These are phyloP conservation scores for Candida sithepensis DNA, from an alignment of 805 yeast species.

Conservation along the genomic window DNA sequence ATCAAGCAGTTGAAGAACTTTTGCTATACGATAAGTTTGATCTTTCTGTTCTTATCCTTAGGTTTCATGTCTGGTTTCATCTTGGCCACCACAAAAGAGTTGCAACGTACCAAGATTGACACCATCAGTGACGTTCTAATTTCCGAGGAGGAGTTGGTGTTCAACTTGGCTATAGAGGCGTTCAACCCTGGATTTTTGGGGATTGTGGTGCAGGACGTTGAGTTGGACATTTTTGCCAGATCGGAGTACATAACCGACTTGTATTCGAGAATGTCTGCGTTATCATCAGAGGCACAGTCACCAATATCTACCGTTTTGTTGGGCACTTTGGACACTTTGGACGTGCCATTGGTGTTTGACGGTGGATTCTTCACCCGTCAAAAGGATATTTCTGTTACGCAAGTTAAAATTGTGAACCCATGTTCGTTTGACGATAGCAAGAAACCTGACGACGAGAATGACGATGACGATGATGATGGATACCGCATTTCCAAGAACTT, in stretches of 20 bases:
- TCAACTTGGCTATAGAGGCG: slow-evolving; percentile 74
- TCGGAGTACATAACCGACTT: slow-evolving; percentile 42
- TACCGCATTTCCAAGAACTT: not conserved
- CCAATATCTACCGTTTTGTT: slow-evolving; percentile 55
- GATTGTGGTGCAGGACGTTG: slow-evolving; percentile 59
- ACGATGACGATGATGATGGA: slow-evolving; percentile 7
- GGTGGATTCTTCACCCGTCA: slow-evolving; percentile 75
- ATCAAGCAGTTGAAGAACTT: slow-evolving; percentile 29
- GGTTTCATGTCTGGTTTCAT: slow-evolving; percentile 84
- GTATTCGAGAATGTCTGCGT: not conserved
- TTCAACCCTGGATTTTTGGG: slow-evolving; percentile 84
- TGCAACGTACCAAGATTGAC: slow-evolving; percentile 59
- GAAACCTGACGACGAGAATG: slow-evolving; percentile 7
- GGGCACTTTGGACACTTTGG: slow-evolving; percentile 65
- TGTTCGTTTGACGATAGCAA: slow-evolving; percentile 39
- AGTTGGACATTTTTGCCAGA: slow-evolving; percentile 82
- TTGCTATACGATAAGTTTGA: slow-evolving; percentile 42
- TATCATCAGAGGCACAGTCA: not conserved
- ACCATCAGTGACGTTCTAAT: slow-evolving; percentile 70
- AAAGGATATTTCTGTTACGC: slow-evolving; percentile 57
- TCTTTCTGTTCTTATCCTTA: slow-evolving; percentile 51
- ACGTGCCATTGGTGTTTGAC: slow-evolving; percentile 67
- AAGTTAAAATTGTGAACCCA: slow-evolving; percentile 69
- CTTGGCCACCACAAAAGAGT: slow-evolving; percentile 81
- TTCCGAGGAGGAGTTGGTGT: slow-evolving; percentile 79